phyloP scores from a whole-genome alignment of 768 basidiomycete genomes.

The Amylocystis lapponica region DNA sequence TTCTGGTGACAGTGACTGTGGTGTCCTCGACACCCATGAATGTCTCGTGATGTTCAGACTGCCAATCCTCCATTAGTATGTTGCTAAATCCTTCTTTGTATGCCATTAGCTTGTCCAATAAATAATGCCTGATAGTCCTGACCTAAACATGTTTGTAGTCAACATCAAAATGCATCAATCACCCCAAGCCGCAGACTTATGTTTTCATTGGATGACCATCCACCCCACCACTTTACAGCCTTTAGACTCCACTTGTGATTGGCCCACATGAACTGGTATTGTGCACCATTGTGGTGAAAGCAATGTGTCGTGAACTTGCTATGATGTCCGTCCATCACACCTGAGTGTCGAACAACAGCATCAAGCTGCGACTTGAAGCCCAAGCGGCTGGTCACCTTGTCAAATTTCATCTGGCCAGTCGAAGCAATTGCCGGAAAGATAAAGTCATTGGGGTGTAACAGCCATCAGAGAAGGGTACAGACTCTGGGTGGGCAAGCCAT shows the following conservation, averaged over 20 bases:
- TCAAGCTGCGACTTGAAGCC: not conserved
- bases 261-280: conserved; percentile 25
- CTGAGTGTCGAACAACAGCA: conserved; percentile 8
- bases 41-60: conserved; percentile 14
- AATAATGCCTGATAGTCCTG: conserved; percentile 23
- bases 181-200: conserved; percentile 5
- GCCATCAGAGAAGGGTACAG: not conserved
- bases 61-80: conserved; percentile 16
- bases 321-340: conserved; percentile 7
- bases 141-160: conserved; percentile 7
- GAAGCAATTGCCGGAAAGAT: not conserved
- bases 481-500: not conserved
- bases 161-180: not conserved
- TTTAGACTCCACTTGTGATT: conserved; percentile 23
- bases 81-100: conserved; percentile 25
- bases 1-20: not conserved
- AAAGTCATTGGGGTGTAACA: not conserved
- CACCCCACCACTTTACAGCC: conserved; percentile 25
- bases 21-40: conserved; percentile 15
- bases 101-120: conserved; percentile 24
- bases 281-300: conserved; percentile 23
- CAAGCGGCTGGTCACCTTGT: not conserved
- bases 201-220: conserved; percentile 21
- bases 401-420: not conserved
- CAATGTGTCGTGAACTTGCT: conserved; percentile 23